Evolutionary conservation across 2,329 filamentous ascomycete genomes (phyloP).

Genomic region (Fusarium denticulatum): DNA sequence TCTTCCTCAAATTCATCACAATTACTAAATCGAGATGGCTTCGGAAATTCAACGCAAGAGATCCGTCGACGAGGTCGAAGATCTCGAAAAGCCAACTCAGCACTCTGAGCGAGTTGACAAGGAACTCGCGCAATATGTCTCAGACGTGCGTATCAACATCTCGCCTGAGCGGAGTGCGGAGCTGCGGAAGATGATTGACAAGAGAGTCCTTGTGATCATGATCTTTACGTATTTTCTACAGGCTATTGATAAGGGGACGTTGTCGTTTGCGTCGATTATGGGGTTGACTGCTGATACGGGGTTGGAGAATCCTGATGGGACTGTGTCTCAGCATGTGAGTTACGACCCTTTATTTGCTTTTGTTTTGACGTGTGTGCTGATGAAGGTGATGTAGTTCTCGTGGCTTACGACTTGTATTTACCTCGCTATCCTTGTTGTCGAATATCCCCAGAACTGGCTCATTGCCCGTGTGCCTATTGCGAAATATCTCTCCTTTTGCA

Average conservation of each 20-base stretch:
- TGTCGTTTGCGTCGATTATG: slow-evolving; percentile 74
- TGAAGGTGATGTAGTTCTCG: slow-evolving; percentile 36
- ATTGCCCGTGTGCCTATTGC: slow-evolving; percentile 72
- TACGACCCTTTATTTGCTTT: fast-evolving
- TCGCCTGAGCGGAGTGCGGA: slow-evolving; percentile 67
- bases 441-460: slow-evolving; percentile 74
- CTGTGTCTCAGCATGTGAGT: slow-evolving; percentile 32
- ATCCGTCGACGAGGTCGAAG: slow-evolving; percentile 43
- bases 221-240: slow-evolving; percentile 78
- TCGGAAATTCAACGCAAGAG: slow-evolving; percentile 26
- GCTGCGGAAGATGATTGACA: slow-evolving; percentile 73
- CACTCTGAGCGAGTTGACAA: slow-evolving; percentile 67
- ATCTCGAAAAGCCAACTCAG: slow-evolving; percentile 55
- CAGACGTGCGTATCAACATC: slow-evolving; percentile 65
- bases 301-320: slow-evolving; percentile 52
- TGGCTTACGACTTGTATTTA: slow-evolving; percentile 82
- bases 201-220: slow-evolving; percentile 75
- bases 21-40: slow-evolving; percentile 6
- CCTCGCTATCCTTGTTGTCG: slow-evolving; percentile 74
- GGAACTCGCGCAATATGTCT: slow-evolving; percentile 74
- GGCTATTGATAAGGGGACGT: slow-evolving; percentile 73
- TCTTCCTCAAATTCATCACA: background rate
- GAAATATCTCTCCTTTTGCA: slow-evolving; percentile 72
- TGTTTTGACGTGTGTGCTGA: no score
- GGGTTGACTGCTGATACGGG: slow-evolving; percentile 62